Evolutionary conservation across 352 stramenopile species (phyloP).

Genomic region (Pythium sp.): DNA sequence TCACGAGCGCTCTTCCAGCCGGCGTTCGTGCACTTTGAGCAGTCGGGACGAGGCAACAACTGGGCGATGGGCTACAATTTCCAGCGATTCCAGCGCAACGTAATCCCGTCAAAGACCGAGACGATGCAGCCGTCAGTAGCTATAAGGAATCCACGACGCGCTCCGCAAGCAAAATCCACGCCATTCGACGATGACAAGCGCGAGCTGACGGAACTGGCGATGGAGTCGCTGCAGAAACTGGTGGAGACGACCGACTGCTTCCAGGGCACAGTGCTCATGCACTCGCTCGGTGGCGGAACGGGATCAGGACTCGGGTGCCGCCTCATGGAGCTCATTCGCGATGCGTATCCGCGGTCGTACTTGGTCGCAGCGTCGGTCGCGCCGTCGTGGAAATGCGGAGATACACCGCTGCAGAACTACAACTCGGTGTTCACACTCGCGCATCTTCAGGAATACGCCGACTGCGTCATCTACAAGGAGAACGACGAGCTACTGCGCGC

Average conservation of each 20-base stretch:
- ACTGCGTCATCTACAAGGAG: conserved; percentile 83
- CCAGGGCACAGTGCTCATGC: conserved; percentile 71
- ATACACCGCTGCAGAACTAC: conserved; percentile 87
- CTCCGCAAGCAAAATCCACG: conserved; percentile 2
- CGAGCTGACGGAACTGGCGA: conserved; percentile 59
- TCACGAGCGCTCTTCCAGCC: conserved; percentile 24
- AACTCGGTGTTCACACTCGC: conserved; percentile 74
- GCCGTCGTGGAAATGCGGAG: conserved; percentile 53
- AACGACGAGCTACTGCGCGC: conserved; percentile 79
- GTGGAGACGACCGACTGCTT: conserved; percentile 69
- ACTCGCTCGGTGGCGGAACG: conserved; percentile 81
- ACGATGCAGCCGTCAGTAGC: not conserved
- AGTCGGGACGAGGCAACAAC: conserved; percentile 83
- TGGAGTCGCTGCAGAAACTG: conserved; percentile 75
- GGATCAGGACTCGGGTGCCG: conserved; percentile 79
- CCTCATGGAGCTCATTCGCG: conserved; percentile 76
- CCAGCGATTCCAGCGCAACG: conserved; percentile 34
- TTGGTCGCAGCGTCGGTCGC: conserved; percentile 66
- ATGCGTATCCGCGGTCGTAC: conserved; percentile 73
- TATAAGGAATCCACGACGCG: not conserved
- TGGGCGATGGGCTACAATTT: conserved; percentile 88
- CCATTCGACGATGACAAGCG: conserved; percentile 25
- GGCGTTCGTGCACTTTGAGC: conserved; percentile 53
- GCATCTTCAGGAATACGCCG: conserved; percentile 64
- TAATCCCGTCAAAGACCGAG: conserved; percentile 25